Base-by-base conservation (phyloP, 1,284 basidiomycete species). In the Ustilago vetiveriae region DNA sequence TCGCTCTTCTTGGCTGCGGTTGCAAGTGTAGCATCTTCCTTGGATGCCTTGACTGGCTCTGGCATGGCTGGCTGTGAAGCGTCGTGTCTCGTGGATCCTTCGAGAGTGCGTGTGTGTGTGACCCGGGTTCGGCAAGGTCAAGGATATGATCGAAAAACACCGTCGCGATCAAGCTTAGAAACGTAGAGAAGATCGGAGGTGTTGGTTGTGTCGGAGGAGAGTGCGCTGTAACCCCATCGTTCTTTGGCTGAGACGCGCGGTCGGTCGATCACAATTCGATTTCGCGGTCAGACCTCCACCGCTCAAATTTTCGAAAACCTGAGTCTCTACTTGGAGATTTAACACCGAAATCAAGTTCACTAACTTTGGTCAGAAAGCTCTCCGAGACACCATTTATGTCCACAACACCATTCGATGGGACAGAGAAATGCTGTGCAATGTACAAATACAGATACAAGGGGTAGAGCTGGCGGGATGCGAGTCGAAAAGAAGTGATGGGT, bases 281-380 rank as follows among this genome's bases (percentile, higher is more conserved):
- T 55, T 55, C 47, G 46, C 55, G 50, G 38, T 58, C 62, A 54
- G 55, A 58, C 62, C 62, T 65, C 62, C 62, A 65, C 62, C 46
- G 41, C 6, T 13, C 7, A n/a, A 17, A 6, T 49, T 41, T 46
- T 36, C 35, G 14, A 9, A 16, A 14, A 16, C 17, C 11, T 11
- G 11, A 16, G 14, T 3, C 5, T 17, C 14, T 5, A 2, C 17
- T 17, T 29, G 13, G 2, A 33, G 36, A 27, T 29, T 36, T 53
- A 44, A 53, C 50, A 53, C n/a, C n/a, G n/a, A 24, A 13, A 11
- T 30, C 0, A 6, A 6, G 8, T 22, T 42, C 22, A 7, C 7
- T 4, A 13, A 23, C 27, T 37, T 33, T 29, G 35, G 39, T 37
- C 35, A n/a, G n/a, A n/a, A n/a, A n/a, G n/a, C n/a, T n/a, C n/a